Evolutionary conservation across 805 yeast species (phyloP).

Genomic region (Ogataea pilisensis): DNA sequence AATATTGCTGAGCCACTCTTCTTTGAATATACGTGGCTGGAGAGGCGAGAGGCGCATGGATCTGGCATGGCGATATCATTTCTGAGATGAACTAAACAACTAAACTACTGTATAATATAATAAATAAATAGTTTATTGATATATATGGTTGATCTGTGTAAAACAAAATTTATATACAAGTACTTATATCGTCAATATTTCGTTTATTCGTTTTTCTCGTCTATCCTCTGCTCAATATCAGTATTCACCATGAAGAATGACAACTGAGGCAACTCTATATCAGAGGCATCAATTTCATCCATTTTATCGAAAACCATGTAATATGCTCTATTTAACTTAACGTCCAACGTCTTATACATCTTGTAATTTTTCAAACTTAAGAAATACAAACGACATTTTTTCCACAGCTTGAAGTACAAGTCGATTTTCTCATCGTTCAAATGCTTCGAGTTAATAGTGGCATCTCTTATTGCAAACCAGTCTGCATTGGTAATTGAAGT

Average conservation of each 20-base stretch:
- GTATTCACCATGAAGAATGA: slow-evolving; percentile 23
- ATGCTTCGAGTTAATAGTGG: slow-evolving; percentile 50
- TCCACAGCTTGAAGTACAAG: slow-evolving; percentile 51
- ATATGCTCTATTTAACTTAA: slow-evolving; percentile 36
- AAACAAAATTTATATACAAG: not conserved
- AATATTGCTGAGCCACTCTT: no score
- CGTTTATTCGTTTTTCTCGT: not conserved
- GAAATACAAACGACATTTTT: slow-evolving; percentile 44
- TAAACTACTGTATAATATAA: no score
- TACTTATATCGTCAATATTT: no score
- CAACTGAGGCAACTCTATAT: slow-evolving; percentile 36
- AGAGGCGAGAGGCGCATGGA: no score
- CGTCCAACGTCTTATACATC: slow-evolving; percentile 39
- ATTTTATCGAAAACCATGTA: slow-evolving; percentile 32
- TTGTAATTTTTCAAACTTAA: slow-evolving; percentile 39
- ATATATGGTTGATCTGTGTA: no score
- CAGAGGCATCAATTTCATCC: slow-evolving; percentile 31
- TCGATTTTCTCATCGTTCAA: slow-evolving; percentile 40
- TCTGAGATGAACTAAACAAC: no score
- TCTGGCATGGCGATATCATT: no score
- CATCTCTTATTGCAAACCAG: slow-evolving; percentile 80
- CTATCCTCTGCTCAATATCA: slow-evolving; percentile 14
- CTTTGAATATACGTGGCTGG: no score
- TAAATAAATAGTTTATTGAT: no score
- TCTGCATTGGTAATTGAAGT: slow-evolving; percentile 71